Evolutionary conservation across 768 basidiomycete genomes (phyloP), one percentile per base, ranked within the genome.

Genomic region (Dacryopinax spathularia): DNA sequence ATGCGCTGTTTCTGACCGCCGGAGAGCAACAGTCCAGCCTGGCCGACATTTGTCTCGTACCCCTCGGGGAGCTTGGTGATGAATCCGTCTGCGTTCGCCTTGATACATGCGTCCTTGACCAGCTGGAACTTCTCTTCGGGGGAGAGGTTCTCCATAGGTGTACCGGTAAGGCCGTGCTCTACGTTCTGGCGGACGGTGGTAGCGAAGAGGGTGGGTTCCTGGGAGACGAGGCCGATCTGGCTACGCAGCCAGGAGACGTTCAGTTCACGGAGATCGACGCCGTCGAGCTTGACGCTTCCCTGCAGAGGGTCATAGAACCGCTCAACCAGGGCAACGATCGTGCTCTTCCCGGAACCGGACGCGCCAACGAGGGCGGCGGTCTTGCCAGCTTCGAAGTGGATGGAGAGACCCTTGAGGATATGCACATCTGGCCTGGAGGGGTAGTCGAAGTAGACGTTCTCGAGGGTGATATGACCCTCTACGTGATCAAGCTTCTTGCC

Each of bases 61-160:
- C 77, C 35, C 15, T 75, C 69, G 0, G 78, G 78, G 1, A 80
- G 70, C n/a, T 72, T 69, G 10, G 67, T 62, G 71, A 80, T 79
- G 68, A 80, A 80, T 10, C 73, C 75, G 66, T 79, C 73, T 5
- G 78, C 78, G 65, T 80, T 80, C 48, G 79, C 76, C 65, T 75
- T 75, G 67, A 76, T 68, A 62, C 74, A 75, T 2, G 79, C 79
- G 22, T 74, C 73, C 60, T 75, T 70, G 68, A 78, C 74, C 13
- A 77, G 69, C 62, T 72, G 69, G 41, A 75, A 70, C 70, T 75
- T 75, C 61, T 75, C 72, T 20, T 73, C 76, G 7, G 69, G 62
- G 7, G 70, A 62, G 7, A 70, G 69, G 48, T 72, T 59, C 67
- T 79, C 77, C 65, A 70, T 73, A 13, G 63, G 60, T 0, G 76